Conservation (phyloP, 331 rosid genomes). For the Ulmus americana region DNA sequence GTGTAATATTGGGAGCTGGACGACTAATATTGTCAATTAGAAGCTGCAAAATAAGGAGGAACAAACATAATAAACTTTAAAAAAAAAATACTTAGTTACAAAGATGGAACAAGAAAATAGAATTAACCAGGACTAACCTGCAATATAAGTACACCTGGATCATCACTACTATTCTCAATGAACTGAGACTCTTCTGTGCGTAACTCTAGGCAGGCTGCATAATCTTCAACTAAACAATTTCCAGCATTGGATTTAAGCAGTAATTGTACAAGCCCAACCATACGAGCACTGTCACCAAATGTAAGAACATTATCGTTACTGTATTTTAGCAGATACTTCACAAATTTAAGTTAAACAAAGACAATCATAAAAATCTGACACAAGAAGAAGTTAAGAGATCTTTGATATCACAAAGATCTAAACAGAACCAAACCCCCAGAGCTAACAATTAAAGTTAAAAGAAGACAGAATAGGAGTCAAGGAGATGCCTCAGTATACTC, state of each 20-base stretch:
- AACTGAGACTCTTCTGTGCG: conserved; percentile 68
- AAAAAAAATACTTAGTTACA: neutral
- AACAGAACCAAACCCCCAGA: conserved; percentile 2
- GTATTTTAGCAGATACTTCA: conserved; percentile 3
- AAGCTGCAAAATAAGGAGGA: conserved; percentile 52
- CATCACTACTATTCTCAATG: conserved; percentile 61
- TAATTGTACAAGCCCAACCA: conserved; percentile 81
- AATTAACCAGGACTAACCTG: conserved; percentile 46
- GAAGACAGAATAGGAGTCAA: conserved; percentile 22
- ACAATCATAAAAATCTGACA: neutral
- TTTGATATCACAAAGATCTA: neutral
- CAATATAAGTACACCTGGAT: conserved; percentile 90
- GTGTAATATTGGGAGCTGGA: conserved; percentile 86
- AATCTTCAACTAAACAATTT: conserved; percentile 79
- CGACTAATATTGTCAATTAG: conserved; percentile 81
- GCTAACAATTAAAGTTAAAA: conserved; percentile 16
- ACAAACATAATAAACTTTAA: neutral
- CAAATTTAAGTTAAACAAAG: neutral
- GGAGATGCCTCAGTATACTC: conserved; percentile 77
- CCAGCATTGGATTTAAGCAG: conserved; percentile 74
- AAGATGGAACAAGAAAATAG: neutral
- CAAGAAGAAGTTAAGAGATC: neutral
- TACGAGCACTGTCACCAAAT: conserved; percentile 73
- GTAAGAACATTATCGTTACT: conserved; percentile 6
- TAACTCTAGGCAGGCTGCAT: conserved; percentile 95